A percentile compares a stretch with the other conserved stretches of the same genome.
Conservation (phyloP, 257 asterid genomes). For the Fraxinus excelsior region DNA sequence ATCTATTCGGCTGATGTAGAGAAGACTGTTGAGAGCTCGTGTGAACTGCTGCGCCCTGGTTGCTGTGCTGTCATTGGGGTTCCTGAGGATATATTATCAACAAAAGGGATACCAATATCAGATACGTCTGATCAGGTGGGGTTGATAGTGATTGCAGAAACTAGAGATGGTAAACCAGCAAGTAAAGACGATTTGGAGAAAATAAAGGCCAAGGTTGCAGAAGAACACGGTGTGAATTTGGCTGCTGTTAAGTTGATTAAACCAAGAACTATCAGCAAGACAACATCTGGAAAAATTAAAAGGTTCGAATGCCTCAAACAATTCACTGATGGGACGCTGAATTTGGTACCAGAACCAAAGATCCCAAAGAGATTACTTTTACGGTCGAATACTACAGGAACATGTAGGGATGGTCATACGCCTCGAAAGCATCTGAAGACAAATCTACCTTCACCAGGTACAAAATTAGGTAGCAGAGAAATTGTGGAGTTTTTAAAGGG, state of each 20-base stretch:
- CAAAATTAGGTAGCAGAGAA: constrained; percentile 41
- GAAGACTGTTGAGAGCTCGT: constrained; percentile 79
- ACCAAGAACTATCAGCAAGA: constrained; percentile 77
- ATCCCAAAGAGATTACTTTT: constrained; percentile 41
- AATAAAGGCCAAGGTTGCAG: constrained; percentile 58
- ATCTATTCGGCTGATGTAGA: constrained; percentile 81
- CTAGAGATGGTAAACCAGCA: constrained; percentile 61
- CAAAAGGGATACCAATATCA: constrained; percentile 59
- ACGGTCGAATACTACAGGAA: constrained; percentile 74
- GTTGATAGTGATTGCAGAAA: constrained; percentile 79
- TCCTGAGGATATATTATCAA: constrained; percentile 65
- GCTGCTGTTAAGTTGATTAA: constrained; percentile 66
- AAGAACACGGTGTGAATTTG: constrained; percentile 76
- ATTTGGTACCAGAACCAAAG: constrained; percentile 53
- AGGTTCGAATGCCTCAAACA: constrained; percentile 82
- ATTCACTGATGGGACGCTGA: constrained; percentile 64
- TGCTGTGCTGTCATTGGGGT: constrained; percentile 87
- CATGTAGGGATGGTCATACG: constrained; percentile 70
- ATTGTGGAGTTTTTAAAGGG: constrained; percentile 61
- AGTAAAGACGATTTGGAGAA: constrained; percentile 51
- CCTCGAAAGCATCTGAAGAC: constrained; percentile 54
- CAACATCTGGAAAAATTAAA: constrained; percentile 79
- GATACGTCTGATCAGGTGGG: constrained; percentile 74
- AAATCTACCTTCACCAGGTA: constrained; percentile 25
- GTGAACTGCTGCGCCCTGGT: constrained; percentile 74